Conservation (phyloP, 805 yeast species). For the Clavispora vitiphila region DNA sequence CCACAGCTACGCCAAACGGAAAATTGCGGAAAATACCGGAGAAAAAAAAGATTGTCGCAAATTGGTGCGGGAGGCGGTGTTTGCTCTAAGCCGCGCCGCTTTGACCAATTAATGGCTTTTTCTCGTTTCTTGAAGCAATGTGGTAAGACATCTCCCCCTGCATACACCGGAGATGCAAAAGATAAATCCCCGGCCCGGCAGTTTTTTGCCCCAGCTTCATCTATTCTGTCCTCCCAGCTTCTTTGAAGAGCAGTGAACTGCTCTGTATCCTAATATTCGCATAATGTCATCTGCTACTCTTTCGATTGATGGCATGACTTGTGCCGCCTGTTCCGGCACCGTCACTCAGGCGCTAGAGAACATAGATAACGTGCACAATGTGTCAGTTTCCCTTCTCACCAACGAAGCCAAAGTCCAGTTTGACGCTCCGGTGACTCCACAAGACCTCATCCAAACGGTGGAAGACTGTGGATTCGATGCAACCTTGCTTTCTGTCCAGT, state of each 20-base stretch:
- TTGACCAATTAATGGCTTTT: too few relatives aligned
- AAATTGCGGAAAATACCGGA: too few relatives aligned
- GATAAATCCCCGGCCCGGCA: slow-evolving; percentile 6
- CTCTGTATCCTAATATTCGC: background rate
- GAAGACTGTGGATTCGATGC: slow-evolving; percentile 17
- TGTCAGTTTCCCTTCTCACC: slow-evolving; percentile 22
- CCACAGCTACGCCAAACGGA: too few relatives aligned
- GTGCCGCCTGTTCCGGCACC: slow-evolving; percentile 22
- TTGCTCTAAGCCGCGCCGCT: too few relatives aligned
- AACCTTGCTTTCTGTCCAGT: slow-evolving; percentile 3
- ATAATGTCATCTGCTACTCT: background rate
- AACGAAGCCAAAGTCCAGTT: slow-evolving; percentile 21
- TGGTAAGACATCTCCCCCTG: too few relatives aligned
- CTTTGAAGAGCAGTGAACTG: background rate
- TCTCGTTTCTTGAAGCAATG: too few relatives aligned
- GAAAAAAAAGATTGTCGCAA: background rate
- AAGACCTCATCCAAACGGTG: slow-evolving; percentile 4
- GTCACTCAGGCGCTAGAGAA: slow-evolving; percentile 17
- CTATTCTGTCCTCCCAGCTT: background rate
- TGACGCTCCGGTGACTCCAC: slow-evolving; percentile 1
- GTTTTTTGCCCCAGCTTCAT: background rate
- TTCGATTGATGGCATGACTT: slow-evolving; percentile 21
- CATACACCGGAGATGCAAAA: slow-evolving; percentile 7
- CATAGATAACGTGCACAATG: slow-evolving; percentile 11
- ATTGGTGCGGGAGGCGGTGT: too few relatives aligned